Evolutionary conservation across 495 filamentous ascomycete species (phyloP).

Genomic region (Hypoxylon subgilvum): DNA sequence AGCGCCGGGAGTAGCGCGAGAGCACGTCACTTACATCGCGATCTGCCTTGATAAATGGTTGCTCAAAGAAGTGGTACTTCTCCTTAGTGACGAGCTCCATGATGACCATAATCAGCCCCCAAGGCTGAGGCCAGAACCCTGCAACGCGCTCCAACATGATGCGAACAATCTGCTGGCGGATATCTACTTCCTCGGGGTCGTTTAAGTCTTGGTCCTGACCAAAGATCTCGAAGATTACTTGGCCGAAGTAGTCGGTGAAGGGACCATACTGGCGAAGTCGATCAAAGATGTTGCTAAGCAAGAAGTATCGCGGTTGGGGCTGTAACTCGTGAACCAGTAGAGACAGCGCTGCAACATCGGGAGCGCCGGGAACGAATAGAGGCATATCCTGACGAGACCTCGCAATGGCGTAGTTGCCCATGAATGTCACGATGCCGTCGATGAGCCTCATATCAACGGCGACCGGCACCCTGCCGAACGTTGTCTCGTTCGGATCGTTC

Average conservation of each 20-base stretch:
- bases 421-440: constrained; percentile 81
- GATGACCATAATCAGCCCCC: constrained; percentile 90
- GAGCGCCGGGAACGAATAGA: constrained; percentile 70
- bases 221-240: constrained; percentile 85
- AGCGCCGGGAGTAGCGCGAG: no score
- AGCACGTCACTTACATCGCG: constrained; percentile 78
- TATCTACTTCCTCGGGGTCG: constrained; percentile 78
- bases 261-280: constrained; percentile 89
- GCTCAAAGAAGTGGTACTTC: constrained; percentile 85
- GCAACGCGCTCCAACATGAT: constrained; percentile 86
- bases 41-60: constrained; percentile 86
- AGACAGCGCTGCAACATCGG: constrained; percentile 76
- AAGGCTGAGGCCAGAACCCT: constrained; percentile 92
- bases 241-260: constrained; percentile 91
- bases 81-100: constrained; percentile 91
- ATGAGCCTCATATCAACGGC: constrained; percentile 73
- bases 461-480: constrained; percentile 67
- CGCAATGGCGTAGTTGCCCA: constrained; percentile 73
- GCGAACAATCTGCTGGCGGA: constrained; percentile 87
- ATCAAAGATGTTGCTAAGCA: constrained; percentile 84
- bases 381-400: constrained; percentile 49
- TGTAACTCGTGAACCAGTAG: constrained; percentile 73
- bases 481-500: constrained; percentile 58
- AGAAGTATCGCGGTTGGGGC: constrained; percentile 82
- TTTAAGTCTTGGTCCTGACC: constrained; percentile 73